Percentiles rank a stretch among this genome's conserved stretches.
phyloP scores from a whole-genome alignment of 768 basidiomycete genomes.

The Fomitopsis pulvina region DNA sequence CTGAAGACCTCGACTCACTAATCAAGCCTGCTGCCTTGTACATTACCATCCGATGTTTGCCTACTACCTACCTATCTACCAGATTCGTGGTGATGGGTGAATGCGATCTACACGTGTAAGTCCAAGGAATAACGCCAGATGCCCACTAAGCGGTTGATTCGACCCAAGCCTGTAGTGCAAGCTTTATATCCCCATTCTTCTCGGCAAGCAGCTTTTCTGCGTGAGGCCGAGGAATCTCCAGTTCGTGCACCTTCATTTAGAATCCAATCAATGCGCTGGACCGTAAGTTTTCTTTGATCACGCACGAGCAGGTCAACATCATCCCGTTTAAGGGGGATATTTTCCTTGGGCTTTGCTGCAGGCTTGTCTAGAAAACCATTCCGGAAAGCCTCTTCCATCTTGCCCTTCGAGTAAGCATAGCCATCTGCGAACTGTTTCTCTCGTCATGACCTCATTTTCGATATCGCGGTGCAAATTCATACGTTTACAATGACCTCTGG shows the following conservation, averaged over 20 bases:
- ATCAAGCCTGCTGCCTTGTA: too few relatives aligned
- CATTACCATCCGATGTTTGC: too few relatives aligned
- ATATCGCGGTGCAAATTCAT: conserved; percentile 22
- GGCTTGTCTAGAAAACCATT: conserved; percentile 52
- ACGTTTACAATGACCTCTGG: conserved; percentile 65
- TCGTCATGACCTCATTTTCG: background rate
- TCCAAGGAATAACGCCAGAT: background rate
- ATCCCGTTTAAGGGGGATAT: conserved; percentile 44
- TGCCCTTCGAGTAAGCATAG: conserved; percentile 58
- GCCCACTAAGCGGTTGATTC: background rate
- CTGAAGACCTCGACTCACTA: too few relatives aligned
- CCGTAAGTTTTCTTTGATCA: background rate
- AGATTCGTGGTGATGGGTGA: too few relatives aligned
- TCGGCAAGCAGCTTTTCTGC: conserved; percentile 54
- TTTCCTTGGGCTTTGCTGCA: conserved; percentile 41
- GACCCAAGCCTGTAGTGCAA: conserved; percentile 34
- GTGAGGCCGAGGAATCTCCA: conserved; percentile 51
- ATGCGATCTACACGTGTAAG: background rate
- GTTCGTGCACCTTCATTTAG: conserved; percentile 49
- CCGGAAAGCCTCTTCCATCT: conserved; percentile 59
- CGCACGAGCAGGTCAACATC: conserved; percentile 62
- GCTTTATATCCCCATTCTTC: conserved; percentile 44
- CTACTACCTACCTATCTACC: too few relatives aligned
- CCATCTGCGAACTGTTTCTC: conserved; percentile 53
- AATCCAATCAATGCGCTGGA: background rate